Base-by-base conservation (phyloP, 768 basidiomycete genomes). In the Suillus subaureus region DNA sequence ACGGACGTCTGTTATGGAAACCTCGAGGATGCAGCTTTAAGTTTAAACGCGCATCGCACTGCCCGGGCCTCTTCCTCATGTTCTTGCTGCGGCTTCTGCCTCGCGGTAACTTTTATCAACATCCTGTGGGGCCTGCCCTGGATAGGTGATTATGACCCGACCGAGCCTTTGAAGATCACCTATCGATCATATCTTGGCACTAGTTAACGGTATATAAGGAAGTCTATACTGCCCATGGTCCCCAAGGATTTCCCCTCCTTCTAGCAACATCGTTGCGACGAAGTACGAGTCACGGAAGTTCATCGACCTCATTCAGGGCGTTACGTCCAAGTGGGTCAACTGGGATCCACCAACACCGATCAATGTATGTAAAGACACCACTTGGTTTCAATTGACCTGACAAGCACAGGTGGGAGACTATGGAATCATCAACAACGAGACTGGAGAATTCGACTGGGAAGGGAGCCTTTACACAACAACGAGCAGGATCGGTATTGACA, bases 281-380 rank as follows among this genome's bases (percentile, higher is more conserved):
- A 60, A 60, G 39, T 42, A 40, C 6, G 39, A 18, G 3, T 60
- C 39, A 28, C 39, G 79, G 52, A 80, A 80, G 56, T 80, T 72
- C 66, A 64, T 73, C 55, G 79, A 80, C 43, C 76, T 80, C 23
- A 76, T 80, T 52, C 71, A 37, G 0, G 51, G 64, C 0, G 67
- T 55, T 5, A 73, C 77, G 31, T 75, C 78, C 6, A 80, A 79
- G 66, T 80, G 78, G 79, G 78, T 69, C 56, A 80, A 75, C 67
- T 81, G 77, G 78, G 77, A 80, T 23, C 80, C 79, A 0, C 74
- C 76, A 52, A 70, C 69, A 54, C 12, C 12, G 6, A 49, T 49
- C 6, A 69, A 70, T 7, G 79, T 79, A 16, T 58, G 71, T 69
- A 12, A 8, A 40, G 5, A 18, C 9, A 16, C 8, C 11, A 16